These are phyloP conservation scores for Calycina marina DNA, from an alignment of 2,329 filamentous ascomycete genomes.

Conservation along the genomic window DNA sequence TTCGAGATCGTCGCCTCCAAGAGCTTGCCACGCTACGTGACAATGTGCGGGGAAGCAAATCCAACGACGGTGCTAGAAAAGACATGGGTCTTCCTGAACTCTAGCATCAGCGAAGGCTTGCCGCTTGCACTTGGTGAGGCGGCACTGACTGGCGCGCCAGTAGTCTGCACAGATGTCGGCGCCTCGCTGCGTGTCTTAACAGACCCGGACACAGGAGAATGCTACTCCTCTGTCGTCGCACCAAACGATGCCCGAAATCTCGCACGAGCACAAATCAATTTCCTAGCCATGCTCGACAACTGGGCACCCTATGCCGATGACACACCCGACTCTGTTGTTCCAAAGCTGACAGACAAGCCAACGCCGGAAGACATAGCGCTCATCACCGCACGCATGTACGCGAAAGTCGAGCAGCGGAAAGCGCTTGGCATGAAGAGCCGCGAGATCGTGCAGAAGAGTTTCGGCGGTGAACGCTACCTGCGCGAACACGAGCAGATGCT, in stretches of 20 bases:
- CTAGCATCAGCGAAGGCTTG: conserved; percentile 39
- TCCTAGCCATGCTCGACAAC: conserved; percentile 45
- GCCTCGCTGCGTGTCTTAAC: conserved; percentile 41
- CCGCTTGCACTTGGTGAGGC: conserved; percentile 43
- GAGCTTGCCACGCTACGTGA: conserved; percentile 15
- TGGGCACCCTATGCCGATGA: conserved; percentile 41
- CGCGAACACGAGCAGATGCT: conserved; percentile 48
- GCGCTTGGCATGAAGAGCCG: conserved; percentile 43
- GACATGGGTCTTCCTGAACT: conserved; percentile 38
- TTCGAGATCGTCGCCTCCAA: conserved; percentile 26
- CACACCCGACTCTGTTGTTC: conserved; percentile 1
- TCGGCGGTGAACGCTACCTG: conserved; percentile 43
- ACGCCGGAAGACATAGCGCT: conserved; percentile 32
- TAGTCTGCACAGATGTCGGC: conserved; percentile 41
- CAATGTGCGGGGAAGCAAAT: conserved; percentile 29
- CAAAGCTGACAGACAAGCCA: conserved; percentile 22
- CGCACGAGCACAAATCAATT: conserved; percentile 45
- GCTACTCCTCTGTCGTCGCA: conserved; percentile 47
- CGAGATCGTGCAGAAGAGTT: conserved; percentile 42
- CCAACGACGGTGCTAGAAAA: conserved; percentile 26
- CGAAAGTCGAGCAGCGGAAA: conserved; percentile 37
- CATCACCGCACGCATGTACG: conserved; percentile 42
- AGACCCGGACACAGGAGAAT: conserved; percentile 31
- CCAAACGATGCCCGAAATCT: conserved; percentile 47
- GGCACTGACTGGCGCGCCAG: conserved; percentile 38